phyloP scores from a whole-genome alignment of 192 early-diverging fungal species.

The Gigaspora rosea region DNA sequence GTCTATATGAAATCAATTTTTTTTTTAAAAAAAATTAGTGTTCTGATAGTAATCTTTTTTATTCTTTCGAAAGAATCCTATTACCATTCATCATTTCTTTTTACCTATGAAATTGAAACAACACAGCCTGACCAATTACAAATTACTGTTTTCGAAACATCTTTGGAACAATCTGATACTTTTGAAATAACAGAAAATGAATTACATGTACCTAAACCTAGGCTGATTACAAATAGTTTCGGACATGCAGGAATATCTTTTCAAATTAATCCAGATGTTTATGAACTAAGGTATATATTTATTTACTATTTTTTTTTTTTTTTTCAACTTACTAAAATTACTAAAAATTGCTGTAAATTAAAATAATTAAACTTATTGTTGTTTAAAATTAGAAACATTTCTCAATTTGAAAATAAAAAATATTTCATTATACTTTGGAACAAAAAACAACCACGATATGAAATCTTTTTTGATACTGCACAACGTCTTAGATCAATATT shows the following conservation, averaged over 20 bases:
- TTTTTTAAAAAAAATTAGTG: background rate
- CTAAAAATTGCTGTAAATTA: background rate
- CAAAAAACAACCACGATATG: background rate
- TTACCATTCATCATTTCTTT: background rate
- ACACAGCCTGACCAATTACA: background rate
- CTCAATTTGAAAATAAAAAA: conserved; percentile 13
- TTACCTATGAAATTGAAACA: conserved; percentile 6
- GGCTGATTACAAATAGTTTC: background rate
- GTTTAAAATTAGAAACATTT: conserved; percentile 8
- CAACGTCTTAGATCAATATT: background rate
- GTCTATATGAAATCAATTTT: background rate
- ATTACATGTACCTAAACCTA: background rate
- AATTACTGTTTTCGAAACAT: conserved; percentile 11
- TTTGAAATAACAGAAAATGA: background rate
- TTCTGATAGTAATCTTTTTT: background rate
- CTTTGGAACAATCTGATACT: background rate
- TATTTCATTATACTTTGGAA: conserved; percentile 6
- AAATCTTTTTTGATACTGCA: conserved; percentile 6
- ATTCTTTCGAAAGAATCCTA: background rate
- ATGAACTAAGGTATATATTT: conserved; percentile 2
- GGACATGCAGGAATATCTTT: background rate
- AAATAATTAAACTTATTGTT: background rate
- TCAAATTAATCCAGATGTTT: background rate
- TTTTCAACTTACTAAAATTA: background rate
- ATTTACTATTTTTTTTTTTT: background rate